Percentiles rank a stretch among this genome's conserved stretches.
These are phyloP conservation scores for Dioscorea alata DNA, from an alignment of 106 monocot genomes.

Conservation along the genomic window DNA sequence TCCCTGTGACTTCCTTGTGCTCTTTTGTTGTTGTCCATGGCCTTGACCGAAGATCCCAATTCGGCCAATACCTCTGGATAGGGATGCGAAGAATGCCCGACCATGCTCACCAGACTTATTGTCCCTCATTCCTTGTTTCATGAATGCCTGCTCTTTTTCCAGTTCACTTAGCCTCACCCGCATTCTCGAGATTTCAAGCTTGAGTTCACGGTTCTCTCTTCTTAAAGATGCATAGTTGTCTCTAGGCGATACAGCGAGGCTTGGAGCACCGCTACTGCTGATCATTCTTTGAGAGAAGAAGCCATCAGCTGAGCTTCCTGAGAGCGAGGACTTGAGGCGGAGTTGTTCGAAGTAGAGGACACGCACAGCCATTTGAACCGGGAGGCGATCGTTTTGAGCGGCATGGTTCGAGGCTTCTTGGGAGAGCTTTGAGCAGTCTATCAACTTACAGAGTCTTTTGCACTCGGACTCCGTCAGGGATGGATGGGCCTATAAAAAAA, in stretches of 20 bases:
- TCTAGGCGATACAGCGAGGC: slow-evolving; percentile 69
- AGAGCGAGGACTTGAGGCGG: slow-evolving; percentile 66
- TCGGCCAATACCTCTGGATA: slow-evolving; percentile 58
- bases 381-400: slow-evolving; percentile 88
- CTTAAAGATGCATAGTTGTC: slow-evolving; percentile 88
- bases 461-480: slow-evolving; percentile 75
- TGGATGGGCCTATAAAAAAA: slow-evolving; percentile 64
- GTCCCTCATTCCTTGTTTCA: slow-evolving; percentile 65
- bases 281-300: slow-evolving; percentile 78
- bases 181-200: slow-evolving; percentile 83
- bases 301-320: slow-evolving; percentile 25
- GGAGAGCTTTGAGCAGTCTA: slow-evolving; percentile 89
- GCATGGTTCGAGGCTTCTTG: slow-evolving; percentile 86
- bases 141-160: slow-evolving; percentile 79
- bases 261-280: slow-evolving; percentile 57
- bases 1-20: slow-evolving; percentile 28
- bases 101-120: slow-evolving; percentile 39
- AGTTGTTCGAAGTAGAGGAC: slow-evolving; percentile 89
- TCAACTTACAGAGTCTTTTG: slow-evolving; percentile 80
- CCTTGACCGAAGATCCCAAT: slow-evolving; percentile 41
- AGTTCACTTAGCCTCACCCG: slow-evolving; percentile 71
- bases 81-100: slow-evolving; percentile 53
- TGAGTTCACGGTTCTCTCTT: slow-evolving; percentile 87
- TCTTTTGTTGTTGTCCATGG: slow-evolving; percentile 20
- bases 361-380: slow-evolving; percentile 67